Base-by-base conservation (phyloP, 1,139 yeast species). In the Pneumocystis sp. region DNA sequence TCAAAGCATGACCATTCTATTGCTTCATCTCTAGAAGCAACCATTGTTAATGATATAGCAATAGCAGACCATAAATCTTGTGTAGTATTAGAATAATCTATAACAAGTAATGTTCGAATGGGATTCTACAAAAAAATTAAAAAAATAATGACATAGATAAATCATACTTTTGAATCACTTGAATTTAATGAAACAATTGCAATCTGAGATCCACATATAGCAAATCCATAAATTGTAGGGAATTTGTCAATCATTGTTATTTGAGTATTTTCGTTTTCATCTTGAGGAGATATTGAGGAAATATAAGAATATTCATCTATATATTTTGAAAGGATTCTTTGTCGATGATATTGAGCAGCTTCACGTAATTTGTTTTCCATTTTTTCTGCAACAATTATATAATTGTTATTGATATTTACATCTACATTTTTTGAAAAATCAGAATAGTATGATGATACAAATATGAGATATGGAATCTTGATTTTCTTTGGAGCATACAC, bases 1-100 rank as follows among this genome's bases (percentile, higher is more conserved):
- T 29, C 57, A 50, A 50, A 50, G 25, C 31, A 50, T 21, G 57
- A 50, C 57, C 57, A 50, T 50, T 50, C 57, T 25, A 50, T 50
- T 50, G 57, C 31, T 63, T 77, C 79, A 17, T 64, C 68, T 12
- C 66, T 74, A n/a, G 75, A 64, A 8, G 65, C 63, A 40, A 59
- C 60, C 37, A 65, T 39, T 10, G 63, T 59, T 35, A 65, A 56
- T 37, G 63, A 34, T 31, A 65, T 57, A 29, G 64, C 66, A 40
- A 65, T 31, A 37, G 59, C 64, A 10, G 63, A 61, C 66, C 66
- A 65, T 44, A 65, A 63, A 59, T 65, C 66, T 37, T 65, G 60
- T 17, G 34, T 25, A 50, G 61, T 37, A n/a, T 62, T 61, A 34
- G n/a, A 37, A 25, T 60, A 65, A 35, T 65, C 66, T 19, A 59